Evolutionary conservation across 2,329 filamentous ascomycete species (phyloP), one percentile per base, ranked within the genome.

Genomic region (Orbilia javanica): DNA sequence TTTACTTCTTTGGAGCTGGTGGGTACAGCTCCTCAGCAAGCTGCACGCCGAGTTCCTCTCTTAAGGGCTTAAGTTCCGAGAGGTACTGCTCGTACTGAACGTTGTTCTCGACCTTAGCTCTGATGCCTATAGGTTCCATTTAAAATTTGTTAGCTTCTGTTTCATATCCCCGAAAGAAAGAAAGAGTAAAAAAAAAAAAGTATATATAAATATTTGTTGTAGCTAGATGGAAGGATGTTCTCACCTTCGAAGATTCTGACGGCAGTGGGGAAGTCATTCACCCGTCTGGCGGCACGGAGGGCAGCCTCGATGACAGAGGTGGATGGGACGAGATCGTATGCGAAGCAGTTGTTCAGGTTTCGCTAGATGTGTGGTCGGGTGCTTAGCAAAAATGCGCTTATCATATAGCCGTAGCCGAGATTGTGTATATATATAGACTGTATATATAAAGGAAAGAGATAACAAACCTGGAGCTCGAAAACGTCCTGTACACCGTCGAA

Each of bases 331-430:
- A 99, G 92, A 91, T 99, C 96, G 91, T 99, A 99, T 84, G 96
- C 96, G 87, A 99, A 99, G 85, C 94, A 95, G 88, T 99, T 99
- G 91, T 99, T 99, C 84, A 97, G 89, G 88, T 97, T 97, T 86
- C 94, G 93, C 89, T 94, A 84, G n/a, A 18, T 31, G n/a, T 13
- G 8, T 15, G n/a, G 36, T 39, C 36, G 36, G 57, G 29, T 34
- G 34, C 72, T 66, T 69, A 63, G 68, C 55, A 53, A 72, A 66
- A 72, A 81, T 69, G 79, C 57, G 29, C 36, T n/a, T 50, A 50
- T 50, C 10, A 50, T 13, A 27, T 50, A 15, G 15, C 22, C 15
- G 18, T 25, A 29, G 36, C 13, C 36, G 6, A 34, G 18, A 22
- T 22, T 52, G n/a, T n/a, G n/a, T n/a, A n/a, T n/a, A n/a, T n/a